These are phyloP conservation scores for Emergomyces africanus DNA, from an alignment of 2,329 filamentous ascomycete species.

Conservation along the genomic window DNA sequence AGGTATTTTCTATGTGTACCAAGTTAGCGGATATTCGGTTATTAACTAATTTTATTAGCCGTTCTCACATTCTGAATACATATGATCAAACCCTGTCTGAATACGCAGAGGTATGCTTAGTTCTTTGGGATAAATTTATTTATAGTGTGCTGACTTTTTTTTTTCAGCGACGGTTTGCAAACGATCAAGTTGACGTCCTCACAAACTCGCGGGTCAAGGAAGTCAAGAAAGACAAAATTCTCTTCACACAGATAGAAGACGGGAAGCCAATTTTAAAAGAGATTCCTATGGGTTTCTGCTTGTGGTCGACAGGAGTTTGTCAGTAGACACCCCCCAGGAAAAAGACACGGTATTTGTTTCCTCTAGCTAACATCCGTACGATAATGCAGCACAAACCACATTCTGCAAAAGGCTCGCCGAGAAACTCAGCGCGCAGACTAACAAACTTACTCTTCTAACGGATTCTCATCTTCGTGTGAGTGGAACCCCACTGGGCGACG, in stretches of 20 bases:
- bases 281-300: slow-evolving; percentile 85
- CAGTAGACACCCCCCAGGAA: slow-evolving; percentile 13
- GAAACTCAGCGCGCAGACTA: slow-evolving; percentile 70
- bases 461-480: slow-evolving; percentile 84
- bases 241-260: slow-evolving; percentile 75
- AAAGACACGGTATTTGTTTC: neutral
- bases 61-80: slow-evolving; percentile 91
- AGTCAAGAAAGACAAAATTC: slow-evolving; percentile 67
- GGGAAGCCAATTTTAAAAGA: slow-evolving; percentile 76
- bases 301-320: slow-evolving; percentile 91
- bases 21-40: neutral
- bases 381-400: slow-evolving; percentile 52
- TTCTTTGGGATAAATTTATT: neutral
- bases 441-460: slow-evolving; percentile 84
- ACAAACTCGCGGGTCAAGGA: slow-evolving; percentile 92
- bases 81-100: slow-evolving; percentile 90
- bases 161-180: slow-evolving; percentile 58
- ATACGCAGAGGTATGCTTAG: slow-evolving; percentile 59
- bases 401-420: slow-evolving; percentile 64
- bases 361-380: slow-evolving; percentile 6
- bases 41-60: slow-evolving; percentile 27
- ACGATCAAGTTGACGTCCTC: slow-evolving; percentile 81
- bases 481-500: slow-evolving; percentile 80
- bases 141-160: slow-evolving; percentile 6
- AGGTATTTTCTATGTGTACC: slow-evolving; percentile 22